Percentiles rank a stretch among this genome's conserved stretches.
These are phyloP conservation scores for Paramecium sonneborni DNA, from an alignment of 73 alveolate genomes.

Conservation along the genomic window DNA sequence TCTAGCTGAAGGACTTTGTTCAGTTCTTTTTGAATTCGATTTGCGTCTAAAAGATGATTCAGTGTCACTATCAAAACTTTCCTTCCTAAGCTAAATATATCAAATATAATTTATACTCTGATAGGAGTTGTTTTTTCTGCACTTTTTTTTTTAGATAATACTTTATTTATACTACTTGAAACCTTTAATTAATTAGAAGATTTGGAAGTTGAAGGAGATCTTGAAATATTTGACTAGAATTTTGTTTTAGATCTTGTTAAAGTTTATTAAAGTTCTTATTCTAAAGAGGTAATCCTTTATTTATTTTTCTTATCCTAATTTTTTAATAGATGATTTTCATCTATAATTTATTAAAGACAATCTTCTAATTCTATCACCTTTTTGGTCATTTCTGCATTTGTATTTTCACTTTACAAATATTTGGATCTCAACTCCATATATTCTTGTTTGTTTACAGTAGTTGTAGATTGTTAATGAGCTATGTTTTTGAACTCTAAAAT, in stretches of 20 bases:
- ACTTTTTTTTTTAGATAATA: neutral
- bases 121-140: slow-evolving; percentile 8
- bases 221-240: neutral
- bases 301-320: neutral
- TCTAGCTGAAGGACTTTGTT: slow-evolving; percentile 7
- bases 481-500: neutral
- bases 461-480: neutral
- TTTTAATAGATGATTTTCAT: neutral
- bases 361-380: neutral
- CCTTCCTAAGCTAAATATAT: neutral
- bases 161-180: neutral
- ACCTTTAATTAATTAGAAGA: neutral
- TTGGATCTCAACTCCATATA: neutral
- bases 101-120: neutral
- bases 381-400: neutral
- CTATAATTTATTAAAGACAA: neutral
- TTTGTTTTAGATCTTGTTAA: neutral
- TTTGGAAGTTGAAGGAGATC: neutral
- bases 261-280: slow-evolving; percentile 18
- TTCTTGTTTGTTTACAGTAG: neutral
- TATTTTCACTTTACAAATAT: neutral
- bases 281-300: neutral
- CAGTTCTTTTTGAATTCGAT: neutral
- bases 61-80: neutral
- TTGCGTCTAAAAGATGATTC: slow-evolving; percentile 40